These are phyloP conservation scores for Ceratocystis huliohia DNA, from an alignment of 2,329 filamentous ascomycete species.

Conservation along the genomic window DNA sequence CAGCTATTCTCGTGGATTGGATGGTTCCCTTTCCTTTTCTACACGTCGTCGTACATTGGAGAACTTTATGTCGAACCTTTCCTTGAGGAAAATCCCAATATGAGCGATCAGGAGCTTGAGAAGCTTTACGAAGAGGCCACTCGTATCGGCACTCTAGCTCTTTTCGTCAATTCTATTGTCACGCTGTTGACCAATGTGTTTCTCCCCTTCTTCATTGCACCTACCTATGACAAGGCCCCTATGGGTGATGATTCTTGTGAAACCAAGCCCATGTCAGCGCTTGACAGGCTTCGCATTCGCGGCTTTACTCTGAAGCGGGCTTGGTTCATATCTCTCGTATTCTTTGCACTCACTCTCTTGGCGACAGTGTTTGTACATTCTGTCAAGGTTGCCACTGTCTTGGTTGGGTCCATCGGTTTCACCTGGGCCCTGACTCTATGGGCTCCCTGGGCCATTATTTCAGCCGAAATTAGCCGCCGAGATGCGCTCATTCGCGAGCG, in stretches of 20 bases:
- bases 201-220: slow-evolving; percentile 73
- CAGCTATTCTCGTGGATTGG: slow-evolving; percentile 86
- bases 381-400: slow-evolving; percentile 56
- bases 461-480: slow-evolving; percentile 75
- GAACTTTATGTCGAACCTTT: slow-evolving; percentile 83
- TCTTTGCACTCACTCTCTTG: slow-evolving; percentile 73
- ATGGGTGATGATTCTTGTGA: slow-evolving; percentile 22
- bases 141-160: slow-evolving; percentile 73
- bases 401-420: slow-evolving; percentile 73
- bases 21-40: slow-evolving; percentile 92
- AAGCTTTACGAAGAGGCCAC: slow-evolving; percentile 73
- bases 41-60: slow-evolving; percentile 85
- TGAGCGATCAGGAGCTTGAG: slow-evolving; percentile 65
- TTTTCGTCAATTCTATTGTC: slow-evolving; percentile 77
- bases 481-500: slow-evolving; percentile 45
- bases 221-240: slow-evolving; percentile 48
- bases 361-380: slow-evolving; percentile 66
- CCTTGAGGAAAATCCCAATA: slow-evolving; percentile 62
- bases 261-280: slow-evolving; percentile 27
- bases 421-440: slow-evolving; percentile 88
- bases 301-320: slow-evolving; percentile 76
- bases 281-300: slow-evolving; percentile 59
- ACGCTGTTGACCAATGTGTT: slow-evolving; percentile 72
- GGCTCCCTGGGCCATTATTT: slow-evolving; percentile 93
- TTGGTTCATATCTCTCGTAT: slow-evolving; percentile 74